These are phyloP conservation scores for Podospora pseudopauciseta DNA, from an alignment of 495 filamentous ascomycete genomes.

Conservation along the genomic window DNA sequence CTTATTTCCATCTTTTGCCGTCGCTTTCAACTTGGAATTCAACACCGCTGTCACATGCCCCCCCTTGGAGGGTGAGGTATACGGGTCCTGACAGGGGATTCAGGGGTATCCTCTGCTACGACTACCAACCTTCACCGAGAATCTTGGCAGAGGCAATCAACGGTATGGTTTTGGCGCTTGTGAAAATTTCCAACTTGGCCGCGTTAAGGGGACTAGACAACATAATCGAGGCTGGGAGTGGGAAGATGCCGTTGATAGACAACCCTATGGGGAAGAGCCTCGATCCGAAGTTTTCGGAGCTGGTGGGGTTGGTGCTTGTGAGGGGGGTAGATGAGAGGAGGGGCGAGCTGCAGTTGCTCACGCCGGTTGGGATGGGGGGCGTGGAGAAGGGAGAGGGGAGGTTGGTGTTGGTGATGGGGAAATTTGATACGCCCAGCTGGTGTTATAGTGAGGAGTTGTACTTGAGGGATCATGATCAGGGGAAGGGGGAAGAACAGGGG, in stretches of 20 bases:
- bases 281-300: constrained; percentile 42
- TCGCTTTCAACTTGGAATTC: constrained; percentile 32
- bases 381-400: constrained; percentile 27
- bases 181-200: constrained; percentile 33
- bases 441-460: constrained; percentile 53
- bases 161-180: constrained; percentile 41
- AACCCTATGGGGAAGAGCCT: constrained; percentile 40
- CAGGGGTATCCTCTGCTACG: constrained; percentile 45
- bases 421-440: constrained; percentile 57
- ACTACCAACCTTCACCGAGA: constrained; percentile 40
- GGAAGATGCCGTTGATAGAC: constrained; percentile 42
- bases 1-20: constrained; percentile 63
- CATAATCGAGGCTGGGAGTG: constrained; percentile 5
- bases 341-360: constrained; percentile 50
- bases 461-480: constrained; percentile 18
- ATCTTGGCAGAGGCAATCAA: constrained; percentile 44
- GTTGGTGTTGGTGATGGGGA: constrained; percentile 55
- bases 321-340: constrained; percentile 50
- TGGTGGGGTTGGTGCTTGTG: constrained; percentile 51
- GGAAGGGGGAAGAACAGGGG: constrained; percentile 8
- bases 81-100: constrained; percentile 29
- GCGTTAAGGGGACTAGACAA: constrained; percentile 31
- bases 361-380: constrained; percentile 43
- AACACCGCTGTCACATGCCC: constrained; percentile 35
- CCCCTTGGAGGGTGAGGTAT: constrained; percentile 44